Conservation (phyloP, 1,139 yeast genomes). For the Scheffersomyces titani region DNA sequence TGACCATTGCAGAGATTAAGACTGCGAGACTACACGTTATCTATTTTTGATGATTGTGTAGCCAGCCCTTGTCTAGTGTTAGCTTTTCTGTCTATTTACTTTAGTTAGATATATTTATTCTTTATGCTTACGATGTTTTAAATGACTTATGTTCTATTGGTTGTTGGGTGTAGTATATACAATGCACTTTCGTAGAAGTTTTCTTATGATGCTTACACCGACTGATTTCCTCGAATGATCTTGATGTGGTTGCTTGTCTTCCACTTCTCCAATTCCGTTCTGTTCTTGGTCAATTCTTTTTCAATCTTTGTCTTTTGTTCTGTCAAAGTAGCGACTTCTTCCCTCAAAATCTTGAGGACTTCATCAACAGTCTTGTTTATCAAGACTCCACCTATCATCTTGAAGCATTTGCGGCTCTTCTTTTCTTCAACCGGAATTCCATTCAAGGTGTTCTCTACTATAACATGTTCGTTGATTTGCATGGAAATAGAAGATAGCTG, state of each 20-base stretch:
- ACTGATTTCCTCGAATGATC: slow-evolving; percentile 40
- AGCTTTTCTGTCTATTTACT: not conserved
- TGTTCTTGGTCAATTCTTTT: slow-evolving; percentile 45
- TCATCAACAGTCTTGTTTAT: slow-evolving; percentile 81
- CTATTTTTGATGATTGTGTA: slow-evolving; percentile 1
- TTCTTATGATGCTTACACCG: not conserved
- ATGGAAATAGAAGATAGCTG: slow-evolving; percentile 53
- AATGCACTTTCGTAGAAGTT: not conserved
- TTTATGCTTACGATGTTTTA: slow-evolving; percentile 1
- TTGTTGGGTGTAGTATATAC: not conserved
- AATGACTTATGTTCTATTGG: not conserved
- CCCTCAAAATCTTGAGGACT: slow-evolving; percentile 65
- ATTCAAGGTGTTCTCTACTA: slow-evolving; percentile 49
- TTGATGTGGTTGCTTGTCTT: slow-evolving; percentile 65
- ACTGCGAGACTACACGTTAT: not conserved
- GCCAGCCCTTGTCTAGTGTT: not conserved
- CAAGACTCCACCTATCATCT: slow-evolving; percentile 93
- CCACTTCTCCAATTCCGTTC: slow-evolving; percentile 67
- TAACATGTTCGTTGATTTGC: slow-evolving; percentile 43
- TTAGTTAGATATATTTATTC: not conserved
- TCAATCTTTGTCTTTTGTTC: slow-evolving; percentile 46
- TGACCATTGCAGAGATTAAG: not conserved
- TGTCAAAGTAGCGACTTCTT: slow-evolving; percentile 46
- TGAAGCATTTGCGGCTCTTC: slow-evolving; percentile 73
- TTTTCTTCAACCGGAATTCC: slow-evolving; percentile 50